These are phyloP conservation scores for Craspedostauros australis DNA, from an alignment of 108 stramenopile genomes.

Conservation along the genomic window DNA sequence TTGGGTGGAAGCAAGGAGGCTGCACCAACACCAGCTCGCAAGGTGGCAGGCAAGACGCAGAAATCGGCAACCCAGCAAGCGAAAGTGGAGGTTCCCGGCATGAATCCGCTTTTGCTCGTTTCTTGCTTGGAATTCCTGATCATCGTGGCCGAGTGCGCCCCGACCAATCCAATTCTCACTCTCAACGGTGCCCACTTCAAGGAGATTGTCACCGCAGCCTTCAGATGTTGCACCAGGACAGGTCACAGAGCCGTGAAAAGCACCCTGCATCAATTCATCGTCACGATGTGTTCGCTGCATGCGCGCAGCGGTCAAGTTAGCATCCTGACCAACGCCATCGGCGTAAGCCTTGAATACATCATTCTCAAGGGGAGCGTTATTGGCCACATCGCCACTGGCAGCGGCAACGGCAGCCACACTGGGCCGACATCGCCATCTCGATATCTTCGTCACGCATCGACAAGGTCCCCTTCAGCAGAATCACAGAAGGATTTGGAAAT, in stretches of 20 bases:
- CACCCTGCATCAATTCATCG: slow-evolving; percentile 20
- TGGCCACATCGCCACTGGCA: no score
- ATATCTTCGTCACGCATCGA: no score
- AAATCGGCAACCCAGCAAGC: not conserved
- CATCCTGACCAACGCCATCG: no score
- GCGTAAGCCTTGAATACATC: no score
- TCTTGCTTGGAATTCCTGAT: slow-evolving; percentile 43
- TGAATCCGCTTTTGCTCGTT: slow-evolving; percentile 12
- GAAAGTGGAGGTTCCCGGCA: slow-evolving; percentile 15
- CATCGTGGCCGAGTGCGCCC: slow-evolving; percentile 18
- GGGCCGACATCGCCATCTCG: no score
- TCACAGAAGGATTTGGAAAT: no score
- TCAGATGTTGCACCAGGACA: slow-evolving; percentile 5
- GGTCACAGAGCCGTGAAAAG: slow-evolving; percentile 8
- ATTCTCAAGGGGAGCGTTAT: no score
- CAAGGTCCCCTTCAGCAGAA: no score
- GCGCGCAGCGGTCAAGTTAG: not conserved
- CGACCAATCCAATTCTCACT: slow-evolving; percentile 24
- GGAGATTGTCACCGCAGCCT: slow-evolving; percentile 23
- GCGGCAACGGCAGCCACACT: no score
- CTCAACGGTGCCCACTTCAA: slow-evolving; percentile 26
- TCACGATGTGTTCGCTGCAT: slow-evolving; percentile 7
- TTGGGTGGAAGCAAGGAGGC: not conserved
- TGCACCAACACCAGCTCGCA: slow-evolving; percentile 8
- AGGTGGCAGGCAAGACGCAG: slow-evolving; percentile 3